A percentile compares a stretch with the other conserved stretches of the same genome.
Evolutionary conservation across 2,329 filamentous ascomycete species (phyloP).

Genomic region (Aureobasidium sp.): DNA sequence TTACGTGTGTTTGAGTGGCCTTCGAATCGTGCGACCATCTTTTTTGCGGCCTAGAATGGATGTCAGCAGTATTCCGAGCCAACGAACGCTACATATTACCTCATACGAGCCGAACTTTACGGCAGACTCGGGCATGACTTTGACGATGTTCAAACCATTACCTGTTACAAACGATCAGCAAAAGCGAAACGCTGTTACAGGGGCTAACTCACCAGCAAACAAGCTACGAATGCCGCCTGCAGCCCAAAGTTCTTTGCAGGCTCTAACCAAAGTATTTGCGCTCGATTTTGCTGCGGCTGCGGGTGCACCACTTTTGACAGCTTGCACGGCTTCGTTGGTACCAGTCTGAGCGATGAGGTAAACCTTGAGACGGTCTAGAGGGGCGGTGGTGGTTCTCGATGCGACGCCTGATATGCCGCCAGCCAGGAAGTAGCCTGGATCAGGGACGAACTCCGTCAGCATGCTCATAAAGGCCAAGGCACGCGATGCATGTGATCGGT

Average conservation of each 20-base stretch:
- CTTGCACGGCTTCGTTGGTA: conserved; percentile 51
- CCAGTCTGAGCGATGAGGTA: conserved; percentile 90
- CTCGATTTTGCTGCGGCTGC: conserved; percentile 57
- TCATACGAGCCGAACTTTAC: conserved; percentile 99
- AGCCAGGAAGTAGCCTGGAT: conserved; percentile 96
- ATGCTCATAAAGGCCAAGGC: conserved; percentile 9
- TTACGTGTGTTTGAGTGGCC: conserved; percentile 73
- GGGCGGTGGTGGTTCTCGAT: conserved; percentile 89
- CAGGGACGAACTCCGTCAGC: conserved; percentile 58
- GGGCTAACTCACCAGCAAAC: conserved; percentile 68
- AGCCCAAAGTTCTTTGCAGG: conserved; percentile 70
- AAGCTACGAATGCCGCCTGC: conserved; percentile 81
- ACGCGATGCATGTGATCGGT: conserved; percentile 8
- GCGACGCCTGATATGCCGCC: conserved; percentile 91
- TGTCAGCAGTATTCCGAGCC: neutral
- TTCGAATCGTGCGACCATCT: conserved; percentile 74
- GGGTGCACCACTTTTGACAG: conserved; percentile 62
- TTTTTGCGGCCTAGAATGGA: conserved; percentile 64
- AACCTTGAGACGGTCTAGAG: conserved; percentile 93
- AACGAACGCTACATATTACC: conserved; percentile 30
- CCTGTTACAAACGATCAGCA: conserved; percentile 43
- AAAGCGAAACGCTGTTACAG: neutral
- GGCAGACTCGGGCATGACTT: conserved; percentile 97
- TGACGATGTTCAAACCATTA: conserved; percentile 91
- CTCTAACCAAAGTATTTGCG: conserved; percentile 60